Percentiles rank a stretch among this genome's conserved stretches.
Conservation (phyloP, 2,329 filamentous ascomycete species). For the Ascochyta lentis region DNA sequence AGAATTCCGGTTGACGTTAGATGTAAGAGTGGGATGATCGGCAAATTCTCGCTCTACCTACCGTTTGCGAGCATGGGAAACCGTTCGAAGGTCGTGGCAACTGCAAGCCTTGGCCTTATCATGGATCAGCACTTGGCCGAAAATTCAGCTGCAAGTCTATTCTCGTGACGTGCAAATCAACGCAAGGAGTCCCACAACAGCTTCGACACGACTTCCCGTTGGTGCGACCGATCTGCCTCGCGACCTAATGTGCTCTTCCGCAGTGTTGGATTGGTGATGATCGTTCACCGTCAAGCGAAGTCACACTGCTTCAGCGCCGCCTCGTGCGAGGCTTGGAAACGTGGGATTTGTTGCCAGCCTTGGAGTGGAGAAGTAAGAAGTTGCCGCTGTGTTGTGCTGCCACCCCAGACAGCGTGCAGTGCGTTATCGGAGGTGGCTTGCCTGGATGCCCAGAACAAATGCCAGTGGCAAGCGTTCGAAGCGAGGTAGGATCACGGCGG, state of each 20-base stretch:
- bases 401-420: neutral
- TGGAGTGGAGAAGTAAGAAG: neutral
- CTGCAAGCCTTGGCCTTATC: constrained; percentile 8
- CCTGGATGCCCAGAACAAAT: neutral
- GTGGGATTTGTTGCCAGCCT: constrained; percentile 1
- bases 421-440: constrained; percentile 4
- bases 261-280: neutral
- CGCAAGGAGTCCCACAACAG: constrained; percentile 3
- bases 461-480: constrained; percentile 1
- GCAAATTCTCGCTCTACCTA: neutral
- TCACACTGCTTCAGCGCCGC: constrained; percentile 9
- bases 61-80: neutral
- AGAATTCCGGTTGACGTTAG: neutral
- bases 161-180: constrained; percentile 4
- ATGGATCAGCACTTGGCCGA: constrained; percentile 10
- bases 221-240: constrained; percentile 4
- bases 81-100: constrained; percentile 2
- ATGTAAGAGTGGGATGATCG: neutral
- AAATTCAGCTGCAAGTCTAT: constrained; percentile 9
- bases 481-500: constrained; percentile 11
- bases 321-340: constrained; percentile 2
- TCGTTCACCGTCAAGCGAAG: constrained; percentile 6
- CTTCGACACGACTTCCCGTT: neutral
- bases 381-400: neutral
- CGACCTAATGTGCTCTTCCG: neutral